Evolutionary conservation across 805 yeast genomes (phyloP).

Genomic region (Scheffersomyces stipitis): DNA sequence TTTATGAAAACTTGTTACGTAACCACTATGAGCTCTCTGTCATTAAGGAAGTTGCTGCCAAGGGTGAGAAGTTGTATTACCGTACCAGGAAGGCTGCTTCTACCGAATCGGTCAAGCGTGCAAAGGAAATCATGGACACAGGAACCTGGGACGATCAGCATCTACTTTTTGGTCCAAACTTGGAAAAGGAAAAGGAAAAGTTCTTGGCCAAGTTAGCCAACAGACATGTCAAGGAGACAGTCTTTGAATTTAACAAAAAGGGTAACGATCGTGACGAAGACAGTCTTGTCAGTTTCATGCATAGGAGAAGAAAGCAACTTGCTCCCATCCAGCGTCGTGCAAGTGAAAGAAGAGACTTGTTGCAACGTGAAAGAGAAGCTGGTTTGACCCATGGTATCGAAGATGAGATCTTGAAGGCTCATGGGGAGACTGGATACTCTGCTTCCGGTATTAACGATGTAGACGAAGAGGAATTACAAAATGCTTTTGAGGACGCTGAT

Average conservation of each 20-base stretch:
- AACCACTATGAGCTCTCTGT: conserved; percentile 68
- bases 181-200: conserved; percentile 68
- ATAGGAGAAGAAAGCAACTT: conserved; percentile 77
- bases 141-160: conserved; percentile 89
- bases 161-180: conserved; percentile 71
- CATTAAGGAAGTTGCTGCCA: conserved; percentile 67
- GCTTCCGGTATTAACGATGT: conserved; percentile 30
- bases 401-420: conserved; percentile 63
- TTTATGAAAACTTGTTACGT: conserved; percentile 58
- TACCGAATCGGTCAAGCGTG: conserved; percentile 76
- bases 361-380: conserved; percentile 71
- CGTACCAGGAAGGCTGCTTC: conserved; percentile 88
- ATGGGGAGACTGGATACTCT: conserved; percentile 47
- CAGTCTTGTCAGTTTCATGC: conserved; percentile 78
- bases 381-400: conserved; percentile 74
- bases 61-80: conserved; percentile 86
- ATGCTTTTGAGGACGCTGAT: conserved; percentile 56
- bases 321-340: conserved; percentile 86
- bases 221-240: conserved; percentile 80
- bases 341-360: conserved; percentile 61
- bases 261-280: conserved; percentile 54
- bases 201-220: conserved; percentile 72
- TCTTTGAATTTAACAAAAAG: conserved; percentile 74
- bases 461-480: conserved; percentile 47
- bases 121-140: conserved; percentile 69